Evolutionary conservation across 164 flowering plant species (phyloP).

Genomic region (Vitis rotundifolia): DNA sequence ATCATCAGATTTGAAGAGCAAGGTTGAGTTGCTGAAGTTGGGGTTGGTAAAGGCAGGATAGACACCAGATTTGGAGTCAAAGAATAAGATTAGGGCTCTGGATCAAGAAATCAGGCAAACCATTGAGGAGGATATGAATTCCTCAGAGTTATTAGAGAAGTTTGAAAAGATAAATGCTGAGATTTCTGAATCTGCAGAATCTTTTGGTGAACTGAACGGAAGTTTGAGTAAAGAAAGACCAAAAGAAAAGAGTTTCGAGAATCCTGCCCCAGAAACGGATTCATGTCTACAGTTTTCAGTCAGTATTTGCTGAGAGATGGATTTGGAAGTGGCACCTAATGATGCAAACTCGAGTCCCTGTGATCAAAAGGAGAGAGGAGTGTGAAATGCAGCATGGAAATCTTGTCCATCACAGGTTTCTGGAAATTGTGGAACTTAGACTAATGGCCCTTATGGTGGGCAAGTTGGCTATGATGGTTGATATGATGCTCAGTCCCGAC

Average conservation of each 20-base stretch:
- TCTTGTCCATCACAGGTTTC: constrained; percentile 63
- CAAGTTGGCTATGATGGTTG: constrained; percentile 73
- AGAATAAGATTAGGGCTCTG: constrained; percentile 56
- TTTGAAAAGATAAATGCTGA: constrained; percentile 50
- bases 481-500: constrained; percentile 62
- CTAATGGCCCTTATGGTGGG: constrained; percentile 52
- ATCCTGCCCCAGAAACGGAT: constrained; percentile 30
- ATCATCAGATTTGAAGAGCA: constrained; percentile 54
- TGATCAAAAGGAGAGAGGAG: neutral
- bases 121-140: constrained; percentile 46
- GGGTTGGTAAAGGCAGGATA: constrained; percentile 57
- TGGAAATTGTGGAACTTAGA: constrained; percentile 56
- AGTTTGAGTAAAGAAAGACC: constrained; percentile 23
- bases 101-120: constrained; percentile 53
- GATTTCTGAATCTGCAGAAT: constrained; percentile 32
- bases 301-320: neutral
- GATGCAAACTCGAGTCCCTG: neutral
- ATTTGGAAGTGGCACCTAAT: neutral
- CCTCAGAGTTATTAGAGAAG: constrained; percentile 46
- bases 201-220: constrained; percentile 37
- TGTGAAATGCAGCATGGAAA: constrained; percentile 58
- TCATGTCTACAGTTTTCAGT: neutral
- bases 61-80: constrained; percentile 42
- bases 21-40: constrained; percentile 53
- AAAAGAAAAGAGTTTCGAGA: constrained; percentile 20